Evolutionary conservation across 148 eudicot genomes (phyloP).

Genomic region (Fallopia convolvulus): DNA sequence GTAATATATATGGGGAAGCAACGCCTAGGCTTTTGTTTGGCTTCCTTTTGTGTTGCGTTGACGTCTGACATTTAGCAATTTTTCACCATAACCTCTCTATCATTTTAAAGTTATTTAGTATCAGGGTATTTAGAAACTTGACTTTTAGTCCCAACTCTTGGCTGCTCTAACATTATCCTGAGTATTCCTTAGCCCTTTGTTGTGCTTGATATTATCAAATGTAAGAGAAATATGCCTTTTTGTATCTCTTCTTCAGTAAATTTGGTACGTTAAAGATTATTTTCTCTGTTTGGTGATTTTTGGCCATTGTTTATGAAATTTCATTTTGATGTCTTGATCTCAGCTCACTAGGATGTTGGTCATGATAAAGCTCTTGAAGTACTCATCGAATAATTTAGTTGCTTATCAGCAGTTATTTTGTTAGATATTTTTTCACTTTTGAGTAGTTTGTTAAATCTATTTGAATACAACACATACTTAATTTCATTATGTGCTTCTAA

Average conservation of each 20-base stretch:
- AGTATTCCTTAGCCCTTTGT: background rate
- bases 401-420: background rate
- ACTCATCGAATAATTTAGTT: background rate
- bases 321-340: background rate
- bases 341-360: background rate
- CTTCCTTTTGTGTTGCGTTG: background rate
- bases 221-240: background rate
- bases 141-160: background rate
- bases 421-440: background rate
- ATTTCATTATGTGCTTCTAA: background rate
- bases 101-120: background rate
- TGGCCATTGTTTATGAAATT: background rate
- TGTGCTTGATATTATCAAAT: constrained; percentile 1
- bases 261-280: background rate
- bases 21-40: background rate
- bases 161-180: background rate
- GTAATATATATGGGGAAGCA: background rate
- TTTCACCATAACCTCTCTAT: background rate
- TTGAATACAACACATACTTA: background rate
- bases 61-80: background rate
- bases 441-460: background rate
- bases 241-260: background rate
- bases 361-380: background rate
- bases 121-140: background rate
- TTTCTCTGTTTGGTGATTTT: background rate